phyloP scores from a whole-genome alignment of 345 rosid species.

The Salix viminalis region DNA sequence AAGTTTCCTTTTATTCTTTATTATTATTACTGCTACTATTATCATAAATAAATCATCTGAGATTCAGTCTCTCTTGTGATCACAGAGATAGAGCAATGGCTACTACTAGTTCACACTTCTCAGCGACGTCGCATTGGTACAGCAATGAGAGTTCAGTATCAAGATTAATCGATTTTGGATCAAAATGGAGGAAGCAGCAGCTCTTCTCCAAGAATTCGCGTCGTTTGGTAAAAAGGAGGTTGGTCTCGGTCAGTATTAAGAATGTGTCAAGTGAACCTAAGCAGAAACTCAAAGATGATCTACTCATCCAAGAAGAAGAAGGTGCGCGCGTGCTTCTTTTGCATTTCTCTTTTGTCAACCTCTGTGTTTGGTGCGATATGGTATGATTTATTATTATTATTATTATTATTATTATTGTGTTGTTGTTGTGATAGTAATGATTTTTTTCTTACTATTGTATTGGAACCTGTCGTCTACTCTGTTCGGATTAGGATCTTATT shows the following conservation, averaged over 20 bases:
- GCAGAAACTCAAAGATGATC: slow-evolving; percentile 2
- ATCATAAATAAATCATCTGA: neutral
- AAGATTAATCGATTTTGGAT: neutral
- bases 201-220: slow-evolving; percentile 8
- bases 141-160: neutral
- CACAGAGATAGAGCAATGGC: slow-evolving; percentile 13
- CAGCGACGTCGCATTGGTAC: neutral
- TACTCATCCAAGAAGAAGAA: neutral
- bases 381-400: no score
- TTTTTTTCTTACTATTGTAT: neutral
- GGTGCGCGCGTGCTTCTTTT: neutral
- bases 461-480: neutral
- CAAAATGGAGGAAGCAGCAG: slow-evolving; percentile 12
- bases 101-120: slow-evolving; percentile 1
- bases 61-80: neutral
- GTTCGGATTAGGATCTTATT: neutral
- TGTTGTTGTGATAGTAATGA: no score
- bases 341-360: neutral
- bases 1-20: neutral
- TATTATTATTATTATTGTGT: no score
- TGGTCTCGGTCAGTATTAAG: slow-evolving; percentile 10
- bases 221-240: neutral
- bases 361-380: neutral
- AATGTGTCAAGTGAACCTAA: slow-evolving; percentile 21
- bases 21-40: no score